Percentiles rank a stretch among this genome's conserved stretches.
Evolutionary conservation across 2,329 filamentous ascomycete genomes (phyloP).

Genomic region (Sordariomycetes sp.): DNA sequence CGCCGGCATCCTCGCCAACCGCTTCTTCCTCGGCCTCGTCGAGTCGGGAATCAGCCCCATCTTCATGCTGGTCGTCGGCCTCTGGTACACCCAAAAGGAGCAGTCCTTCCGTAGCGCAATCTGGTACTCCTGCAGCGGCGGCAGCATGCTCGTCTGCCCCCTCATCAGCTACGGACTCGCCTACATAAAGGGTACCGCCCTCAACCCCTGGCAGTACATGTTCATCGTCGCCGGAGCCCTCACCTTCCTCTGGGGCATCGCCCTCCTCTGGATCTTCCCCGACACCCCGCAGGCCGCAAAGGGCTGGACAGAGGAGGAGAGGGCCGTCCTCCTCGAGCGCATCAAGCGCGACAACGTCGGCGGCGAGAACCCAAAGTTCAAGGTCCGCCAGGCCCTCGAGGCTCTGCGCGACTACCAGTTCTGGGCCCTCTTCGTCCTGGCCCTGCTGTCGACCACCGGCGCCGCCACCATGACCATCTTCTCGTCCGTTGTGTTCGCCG

Average conservation of each 20-base stretch:
- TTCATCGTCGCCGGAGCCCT: constrained; percentile 10
- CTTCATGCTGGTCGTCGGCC: constrained; percentile 34
- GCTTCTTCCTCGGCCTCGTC: constrained; percentile 31
- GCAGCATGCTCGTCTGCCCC: constrained; percentile 12
- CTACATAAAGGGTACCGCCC: constrained; percentile 11
- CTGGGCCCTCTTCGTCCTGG: constrained; percentile 15
- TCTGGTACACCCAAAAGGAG: constrained; percentile 15
- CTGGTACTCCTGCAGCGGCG: constrained; percentile 5
- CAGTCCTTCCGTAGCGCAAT: constrained; percentile 4
- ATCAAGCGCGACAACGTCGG: constrained; percentile 31
- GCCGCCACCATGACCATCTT: constrained; percentile 16
- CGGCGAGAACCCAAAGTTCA: constrained; percentile 31
- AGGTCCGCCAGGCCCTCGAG: constrained; percentile 36
- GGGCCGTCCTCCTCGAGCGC: constrained; percentile 38
- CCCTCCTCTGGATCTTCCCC: constrained; percentile 7
- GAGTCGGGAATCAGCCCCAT: constrained; percentile 32
- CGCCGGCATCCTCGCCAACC: constrained; percentile 24
- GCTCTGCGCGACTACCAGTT: constrained; percentile 29
- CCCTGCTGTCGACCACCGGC: constrained; percentile 15
- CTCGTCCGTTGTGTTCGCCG: constrained; percentile 17
- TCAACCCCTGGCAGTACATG: constrained; percentile 11
- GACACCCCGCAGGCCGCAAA: constrained; percentile 7
- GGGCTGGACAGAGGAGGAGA: constrained; percentile 12
- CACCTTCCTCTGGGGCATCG: constrained; percentile 8
- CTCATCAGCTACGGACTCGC: constrained; percentile 19